phyloP scores from a whole-genome alignment of 2,329 filamentous ascomycete genomes.

The Grosmannia huntii region DNA sequence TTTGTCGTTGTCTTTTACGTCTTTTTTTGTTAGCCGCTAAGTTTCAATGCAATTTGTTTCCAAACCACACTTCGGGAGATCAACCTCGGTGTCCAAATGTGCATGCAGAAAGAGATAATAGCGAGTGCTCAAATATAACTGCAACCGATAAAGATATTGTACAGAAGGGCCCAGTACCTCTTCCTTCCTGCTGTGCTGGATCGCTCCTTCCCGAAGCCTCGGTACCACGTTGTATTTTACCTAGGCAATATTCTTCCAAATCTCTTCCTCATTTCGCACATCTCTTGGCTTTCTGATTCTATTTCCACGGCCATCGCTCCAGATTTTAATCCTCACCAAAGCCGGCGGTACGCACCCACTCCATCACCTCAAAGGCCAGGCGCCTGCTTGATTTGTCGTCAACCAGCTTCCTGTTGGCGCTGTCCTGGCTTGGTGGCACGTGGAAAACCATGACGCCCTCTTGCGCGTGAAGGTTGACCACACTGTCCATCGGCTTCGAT shows the following conservation, averaged over 20 bases:
- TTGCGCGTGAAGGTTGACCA: slow-evolving; percentile 28
- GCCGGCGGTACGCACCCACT: slow-evolving; percentile 48
- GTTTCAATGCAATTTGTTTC: too few relatives aligned
- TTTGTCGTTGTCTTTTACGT: background rate
- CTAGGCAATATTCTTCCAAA: background rate
- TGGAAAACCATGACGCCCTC: slow-evolving; percentile 40
- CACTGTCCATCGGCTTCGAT: slow-evolving; percentile 17
- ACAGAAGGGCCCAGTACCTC: too few relatives aligned
- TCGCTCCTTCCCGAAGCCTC: background rate
- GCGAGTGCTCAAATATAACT: too few relatives aligned
- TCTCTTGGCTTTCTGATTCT: background rate
- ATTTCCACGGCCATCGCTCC: background rate
- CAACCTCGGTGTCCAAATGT: too few relatives aligned
- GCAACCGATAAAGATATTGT: too few relatives aligned
- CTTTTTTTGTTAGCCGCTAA: too few relatives aligned
- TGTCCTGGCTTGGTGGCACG: slow-evolving; percentile 21
- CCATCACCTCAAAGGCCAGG: slow-evolving; percentile 75
- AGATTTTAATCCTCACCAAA: background rate
- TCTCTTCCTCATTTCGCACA: background rate
- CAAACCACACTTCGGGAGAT: too few relatives aligned
- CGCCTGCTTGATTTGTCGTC: slow-evolving; percentile 61
- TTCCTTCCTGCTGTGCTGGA: too few relatives aligned
- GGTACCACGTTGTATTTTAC: background rate
- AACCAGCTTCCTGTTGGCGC: slow-evolving; percentile 21
- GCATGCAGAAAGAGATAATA: too few relatives aligned